Evolutionary conservation across 805 yeast species (phyloP), one percentile per base, ranked within the genome.

Genomic region (Pichia eremophila): DNA sequence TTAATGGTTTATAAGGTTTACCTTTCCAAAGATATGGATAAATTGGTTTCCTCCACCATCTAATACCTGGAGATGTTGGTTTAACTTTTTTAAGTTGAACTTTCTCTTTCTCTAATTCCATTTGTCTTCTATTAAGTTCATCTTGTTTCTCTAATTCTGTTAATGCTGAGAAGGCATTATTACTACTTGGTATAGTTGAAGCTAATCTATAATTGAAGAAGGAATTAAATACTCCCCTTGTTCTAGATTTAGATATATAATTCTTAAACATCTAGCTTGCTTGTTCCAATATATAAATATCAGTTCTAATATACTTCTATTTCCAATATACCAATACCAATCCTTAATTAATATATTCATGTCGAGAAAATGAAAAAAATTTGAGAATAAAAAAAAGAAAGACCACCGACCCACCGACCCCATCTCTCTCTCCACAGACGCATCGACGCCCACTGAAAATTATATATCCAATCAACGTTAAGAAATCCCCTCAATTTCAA

Each of bases 1-100:
- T 91, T 60, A 93, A 73, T 41, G 81, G 79, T 61, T 74, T 73
- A 49, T 84, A 68, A 1, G 98, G 96, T 46, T 82, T 73, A 10
- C 96, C 96, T 61, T 82, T 85, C 76, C 85, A 84, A 52, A 93
- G 70, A 65, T 93, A 85, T 15, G 86, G 83, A 65, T 90, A 90
- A 17, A 89, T 73, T 40, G 98, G 97, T 55, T 81, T 78, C 58
- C 88, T 78, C 72, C 78, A 87, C 88, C 96, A 88, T 59, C 95
- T 77, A 52, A 87, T 67, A 61, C 95, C 90, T 0, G 96, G 96
- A 41, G 93, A 83, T 28, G 80, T 77, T 43, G 93, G 91, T 57
- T 87, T 87, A 58, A 79, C 78, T 51, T 77, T 74, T 65, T 85
- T 87, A 73, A 89, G 73, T 56, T 75, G 75, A 31, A 85, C 87